These are phyloP conservation scores for Cyberlindnera mycetangii DNA, from an alignment of 805 yeast species.

Conservation along the genomic window DNA sequence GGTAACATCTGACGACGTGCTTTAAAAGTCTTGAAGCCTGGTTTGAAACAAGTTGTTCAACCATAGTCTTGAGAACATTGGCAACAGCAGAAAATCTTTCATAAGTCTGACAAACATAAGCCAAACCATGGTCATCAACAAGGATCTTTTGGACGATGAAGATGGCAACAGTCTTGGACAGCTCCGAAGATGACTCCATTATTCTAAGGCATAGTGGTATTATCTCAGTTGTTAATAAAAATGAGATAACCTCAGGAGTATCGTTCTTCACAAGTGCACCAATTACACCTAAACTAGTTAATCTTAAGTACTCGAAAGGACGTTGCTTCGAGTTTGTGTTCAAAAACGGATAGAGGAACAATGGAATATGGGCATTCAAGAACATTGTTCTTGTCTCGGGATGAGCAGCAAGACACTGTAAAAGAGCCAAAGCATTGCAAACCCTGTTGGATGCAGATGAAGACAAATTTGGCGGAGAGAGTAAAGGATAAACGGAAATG, in stretches of 20 bases:
- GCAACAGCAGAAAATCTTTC: constrained; percentile 95
- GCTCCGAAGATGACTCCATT: constrained; percentile 92
- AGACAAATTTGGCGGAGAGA: constrained; percentile 82
- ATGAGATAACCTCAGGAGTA: constrained; percentile 90
- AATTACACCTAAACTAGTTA: constrained; percentile 92
- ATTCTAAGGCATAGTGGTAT: constrained; percentile 92
- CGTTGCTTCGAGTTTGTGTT: constrained; percentile 89
- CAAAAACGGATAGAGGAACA: constrained; percentile 89
- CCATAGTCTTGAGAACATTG: constrained; percentile 82
- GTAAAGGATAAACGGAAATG: constrained; percentile 81
- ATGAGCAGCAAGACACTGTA: constrained; percentile 97
- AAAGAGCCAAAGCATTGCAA: constrained; percentile 89
- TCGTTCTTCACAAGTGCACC: constrained; percentile 97
- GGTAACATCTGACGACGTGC: constrained; percentile 91
- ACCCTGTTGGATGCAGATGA: constrained; percentile 90
- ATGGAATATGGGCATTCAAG: constrained; percentile 85
- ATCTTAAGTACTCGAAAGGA: constrained; percentile 88
- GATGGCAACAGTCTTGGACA: constrained; percentile 94
- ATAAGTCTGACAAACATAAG: constrained; percentile 90
- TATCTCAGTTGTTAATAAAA: constrained; percentile 90
- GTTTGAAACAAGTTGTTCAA: constrained; percentile 72
- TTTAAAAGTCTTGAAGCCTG: constrained; percentile 84
- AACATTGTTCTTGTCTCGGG: constrained; percentile 84
- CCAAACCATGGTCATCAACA: constrained; percentile 86
- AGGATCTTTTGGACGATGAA: constrained; percentile 92